Evolutionary conservation across 1,139 yeast genomes (phyloP).

Genomic region (Petasospora rhodanensis): DNA sequence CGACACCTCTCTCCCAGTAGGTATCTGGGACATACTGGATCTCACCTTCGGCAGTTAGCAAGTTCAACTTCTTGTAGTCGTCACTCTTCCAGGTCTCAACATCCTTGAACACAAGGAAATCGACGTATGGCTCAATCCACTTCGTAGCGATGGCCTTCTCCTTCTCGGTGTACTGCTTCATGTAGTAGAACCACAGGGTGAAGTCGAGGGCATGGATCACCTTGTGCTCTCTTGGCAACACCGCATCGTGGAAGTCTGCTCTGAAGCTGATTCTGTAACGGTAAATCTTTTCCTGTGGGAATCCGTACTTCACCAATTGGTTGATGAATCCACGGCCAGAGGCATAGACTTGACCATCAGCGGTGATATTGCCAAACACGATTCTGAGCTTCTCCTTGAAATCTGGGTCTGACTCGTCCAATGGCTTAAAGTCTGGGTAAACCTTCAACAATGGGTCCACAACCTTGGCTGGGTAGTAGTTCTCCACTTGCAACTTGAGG

Average conservation of each 20-base stretch:
- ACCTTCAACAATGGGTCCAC: constrained; percentile 29
- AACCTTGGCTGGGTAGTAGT: constrained; percentile 34
- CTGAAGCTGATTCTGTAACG: constrained; percentile 33
- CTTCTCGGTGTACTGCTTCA: constrained; percentile 7
- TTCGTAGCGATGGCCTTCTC: constrained; percentile 7
- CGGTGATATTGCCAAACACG: constrained; percentile 33
- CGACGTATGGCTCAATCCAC: constrained; percentile 7
- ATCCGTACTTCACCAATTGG: constrained; percentile 14
- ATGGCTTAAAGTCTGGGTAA: constrained; percentile 23
- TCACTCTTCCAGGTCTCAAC: constrained; percentile 5
- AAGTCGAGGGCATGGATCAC: constrained; percentile 10
- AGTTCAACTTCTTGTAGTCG: constrained; percentile 7
- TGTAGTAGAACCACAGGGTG: constrained; percentile 10
- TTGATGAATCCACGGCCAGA: constrained; percentile 33
- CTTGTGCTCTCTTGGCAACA: constrained; percentile 6
- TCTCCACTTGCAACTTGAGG: constrained; percentile 29
- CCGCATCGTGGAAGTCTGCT: constrained; percentile 11
- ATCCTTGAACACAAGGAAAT: constrained; percentile 6
- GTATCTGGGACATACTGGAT: constrained; percentile 6
- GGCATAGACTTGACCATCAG: constrained; percentile 38
- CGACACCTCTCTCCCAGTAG: constrained; percentile 11
- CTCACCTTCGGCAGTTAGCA: constrained; percentile 10
- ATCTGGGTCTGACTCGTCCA: constrained; percentile 19
- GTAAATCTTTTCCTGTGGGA: constrained; percentile 27
- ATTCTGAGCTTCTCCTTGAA: constrained; percentile 24